Evolutionary conservation across 176 grass and related monocot genomes (phyloP).

Genomic region (Cenchrus americanus): DNA sequence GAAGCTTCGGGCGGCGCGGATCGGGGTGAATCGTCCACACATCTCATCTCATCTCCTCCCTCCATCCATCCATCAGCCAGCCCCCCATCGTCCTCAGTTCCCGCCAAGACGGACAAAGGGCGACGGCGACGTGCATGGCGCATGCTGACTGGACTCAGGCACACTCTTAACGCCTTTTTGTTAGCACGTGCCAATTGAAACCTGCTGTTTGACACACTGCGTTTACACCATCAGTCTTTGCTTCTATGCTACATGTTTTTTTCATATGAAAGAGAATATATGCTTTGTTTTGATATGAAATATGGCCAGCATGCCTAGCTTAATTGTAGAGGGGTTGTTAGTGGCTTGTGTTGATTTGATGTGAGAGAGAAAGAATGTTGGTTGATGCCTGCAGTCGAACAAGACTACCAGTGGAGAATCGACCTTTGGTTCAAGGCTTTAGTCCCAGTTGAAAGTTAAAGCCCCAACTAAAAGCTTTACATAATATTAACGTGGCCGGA

Average conservation of each 20-base stretch:
- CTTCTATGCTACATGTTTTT: neutral
- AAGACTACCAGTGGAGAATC: too few relatives aligned
- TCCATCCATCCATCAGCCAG: neutral
- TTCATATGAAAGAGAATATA: neutral
- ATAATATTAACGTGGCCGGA: too few relatives aligned
- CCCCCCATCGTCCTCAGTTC: neutral
- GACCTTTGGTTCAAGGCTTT: too few relatives aligned
- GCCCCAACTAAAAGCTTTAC: too few relatives aligned
- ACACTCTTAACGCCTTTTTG: neutral
- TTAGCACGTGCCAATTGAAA: conserved; percentile 35
- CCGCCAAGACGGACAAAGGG: neutral
- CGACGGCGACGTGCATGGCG: conserved; percentile 42
- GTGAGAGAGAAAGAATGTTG: too few relatives aligned
- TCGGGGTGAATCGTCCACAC: neutral
- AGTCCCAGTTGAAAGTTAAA: too few relatives aligned
- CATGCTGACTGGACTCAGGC: neutral
- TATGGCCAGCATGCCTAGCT: too few relatives aligned
- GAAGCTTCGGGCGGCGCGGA: conserved; percentile 30
- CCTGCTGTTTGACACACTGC: neutral
- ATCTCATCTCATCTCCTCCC: neutral
- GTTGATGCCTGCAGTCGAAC: too few relatives aligned
- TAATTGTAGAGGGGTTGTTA: too few relatives aligned
- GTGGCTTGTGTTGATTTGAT: too few relatives aligned
- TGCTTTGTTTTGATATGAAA: neutral
- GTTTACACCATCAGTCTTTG: conserved; percentile 9